Percentiles rank a stretch among this genome's conserved stretches.
phyloP scores from a whole-genome alignment of 305 asterid species.

The Lippia alba region DNA sequence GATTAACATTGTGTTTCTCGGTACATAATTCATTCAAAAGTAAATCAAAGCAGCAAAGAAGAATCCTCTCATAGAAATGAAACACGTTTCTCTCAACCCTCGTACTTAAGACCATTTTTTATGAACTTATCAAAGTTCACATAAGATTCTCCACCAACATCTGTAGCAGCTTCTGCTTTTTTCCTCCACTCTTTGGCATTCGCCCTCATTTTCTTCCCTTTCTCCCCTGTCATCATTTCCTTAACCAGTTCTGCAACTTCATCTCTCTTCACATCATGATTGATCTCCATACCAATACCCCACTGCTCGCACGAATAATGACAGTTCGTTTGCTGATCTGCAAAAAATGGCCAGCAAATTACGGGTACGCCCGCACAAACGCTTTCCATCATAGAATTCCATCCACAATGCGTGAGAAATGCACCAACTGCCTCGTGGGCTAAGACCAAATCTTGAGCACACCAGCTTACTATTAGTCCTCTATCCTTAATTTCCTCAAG shows the following conservation, averaged over 20 bases:
- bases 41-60: too few relatives aligned
- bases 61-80: too few relatives aligned
- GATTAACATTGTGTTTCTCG: too few relatives aligned
- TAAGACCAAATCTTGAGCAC: constrained; percentile 50
- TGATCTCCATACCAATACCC: constrained; percentile 60
- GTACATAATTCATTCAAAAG: too few relatives aligned
- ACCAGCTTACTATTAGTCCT: constrained; percentile 49
- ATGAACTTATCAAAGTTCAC: constrained; percentile 43
- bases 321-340: constrained; percentile 58
- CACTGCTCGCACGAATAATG: constrained; percentile 51
- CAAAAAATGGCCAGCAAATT: constrained; percentile 61
- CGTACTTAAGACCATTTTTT: constrained; percentile 37
- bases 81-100: background rate
- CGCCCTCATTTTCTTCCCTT: constrained; percentile 46
- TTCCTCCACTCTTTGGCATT: constrained; percentile 57
- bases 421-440: constrained; percentile 45
- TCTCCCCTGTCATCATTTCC: constrained; percentile 52
- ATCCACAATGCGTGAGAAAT: constrained; percentile 56
- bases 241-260: constrained; percentile 44
- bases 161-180: constrained; percentile 47
- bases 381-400: constrained; percentile 54
- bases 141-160: constrained; percentile 52
- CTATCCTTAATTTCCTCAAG: constrained; percentile 47
- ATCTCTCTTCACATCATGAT: constrained; percentile 48
- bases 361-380: constrained; percentile 51